Conservation (phyloP, 352 stramenopile species). For the Thalassiosira mediterranea region DNA sequence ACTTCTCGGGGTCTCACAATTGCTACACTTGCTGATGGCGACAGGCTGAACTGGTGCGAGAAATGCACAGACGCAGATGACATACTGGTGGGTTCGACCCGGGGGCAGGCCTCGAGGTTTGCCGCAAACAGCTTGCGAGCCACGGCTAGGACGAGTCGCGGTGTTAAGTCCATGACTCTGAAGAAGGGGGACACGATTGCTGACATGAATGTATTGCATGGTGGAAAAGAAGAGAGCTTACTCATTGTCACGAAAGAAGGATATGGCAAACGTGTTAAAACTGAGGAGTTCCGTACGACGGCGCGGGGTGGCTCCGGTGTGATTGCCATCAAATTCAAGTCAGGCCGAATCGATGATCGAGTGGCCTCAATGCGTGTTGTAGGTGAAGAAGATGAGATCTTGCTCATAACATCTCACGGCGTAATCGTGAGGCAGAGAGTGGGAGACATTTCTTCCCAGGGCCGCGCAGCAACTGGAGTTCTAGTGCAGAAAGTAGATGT, state of each 20-base stretch:
- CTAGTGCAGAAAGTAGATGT: slow-evolving; percentile 85
- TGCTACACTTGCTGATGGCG: slow-evolving; percentile 78
- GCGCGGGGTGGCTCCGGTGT: slow-evolving; percentile 78
- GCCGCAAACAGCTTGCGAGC: slow-evolving; percentile 62
- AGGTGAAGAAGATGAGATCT: slow-evolving; percentile 83
- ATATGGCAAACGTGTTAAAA: slow-evolving; percentile 85
- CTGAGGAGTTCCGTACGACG: slow-evolving; percentile 75
- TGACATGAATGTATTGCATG: slow-evolving; percentile 83
- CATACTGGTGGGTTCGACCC: slow-evolving; percentile 80
- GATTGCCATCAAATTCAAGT: slow-evolving; percentile 85
- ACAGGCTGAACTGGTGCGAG: slow-evolving; percentile 83
- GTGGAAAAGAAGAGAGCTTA: slow-evolving; percentile 75
- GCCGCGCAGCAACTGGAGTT: slow-evolving; percentile 82
- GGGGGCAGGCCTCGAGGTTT: slow-evolving; percentile 79
- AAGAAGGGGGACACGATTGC: slow-evolving; percentile 84
- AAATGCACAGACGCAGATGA: slow-evolving; percentile 81
- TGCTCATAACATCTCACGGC: slow-evolving; percentile 85
- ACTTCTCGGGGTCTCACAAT: slow-evolving; percentile 84
- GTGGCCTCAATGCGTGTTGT: slow-evolving; percentile 79
- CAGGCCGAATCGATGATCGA: slow-evolving; percentile 49
- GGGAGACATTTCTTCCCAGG: slow-evolving; percentile 78
- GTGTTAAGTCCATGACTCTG: slow-evolving; percentile 85
- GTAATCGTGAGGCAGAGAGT: slow-evolving; percentile 87
- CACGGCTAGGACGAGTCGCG: slow-evolving; percentile 75
- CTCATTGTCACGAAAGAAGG: slow-evolving; percentile 82